These are phyloP conservation scores for Sporothrix pseudoabietina DNA, from an alignment of 2,329 filamentous ascomycete species.

Conservation along the genomic window DNA sequence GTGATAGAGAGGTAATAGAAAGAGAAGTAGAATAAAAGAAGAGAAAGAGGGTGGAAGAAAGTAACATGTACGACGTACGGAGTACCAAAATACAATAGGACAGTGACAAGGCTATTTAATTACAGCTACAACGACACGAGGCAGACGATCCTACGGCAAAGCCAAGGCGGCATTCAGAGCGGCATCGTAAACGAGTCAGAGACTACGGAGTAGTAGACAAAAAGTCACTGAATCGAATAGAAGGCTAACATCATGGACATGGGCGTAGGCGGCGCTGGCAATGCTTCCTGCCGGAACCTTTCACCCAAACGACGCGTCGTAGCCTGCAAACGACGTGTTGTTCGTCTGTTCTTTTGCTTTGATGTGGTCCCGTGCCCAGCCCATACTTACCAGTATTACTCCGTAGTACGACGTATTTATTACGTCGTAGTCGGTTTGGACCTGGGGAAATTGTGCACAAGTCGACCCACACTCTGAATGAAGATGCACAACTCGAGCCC, in stretches of 20 bases:
- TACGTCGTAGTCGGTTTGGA: constrained; percentile 6
- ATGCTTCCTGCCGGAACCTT: not conserved
- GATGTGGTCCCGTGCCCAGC: not conserved
- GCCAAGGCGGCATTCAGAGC: not conserved
- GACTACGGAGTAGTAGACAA: too few species aligned
- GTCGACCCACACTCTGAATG: not conserved
- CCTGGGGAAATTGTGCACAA: constrained; percentile 19
- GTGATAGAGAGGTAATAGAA: not conserved
- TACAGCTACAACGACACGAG: not conserved
- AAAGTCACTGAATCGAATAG: not conserved
- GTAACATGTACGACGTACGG: too few species aligned
- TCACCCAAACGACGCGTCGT: not conserved
- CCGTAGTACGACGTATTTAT: too few species aligned
- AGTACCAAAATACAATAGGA: not conserved
- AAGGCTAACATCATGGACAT: not conserved
- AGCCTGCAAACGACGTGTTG: not conserved
- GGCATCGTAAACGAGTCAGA: not conserved
- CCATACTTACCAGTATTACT: not conserved
- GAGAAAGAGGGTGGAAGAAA: not conserved
- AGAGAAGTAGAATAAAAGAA: too few species aligned
- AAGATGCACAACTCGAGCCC: not conserved
- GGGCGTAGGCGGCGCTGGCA: not conserved
- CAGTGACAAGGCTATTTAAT: not conserved
- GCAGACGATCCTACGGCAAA: not conserved
- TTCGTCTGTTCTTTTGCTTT: not conserved